Base-by-base conservation (phyloP, 2,329 filamentous ascomycete genomes). In the Tolypocladium amazonense region DNA sequence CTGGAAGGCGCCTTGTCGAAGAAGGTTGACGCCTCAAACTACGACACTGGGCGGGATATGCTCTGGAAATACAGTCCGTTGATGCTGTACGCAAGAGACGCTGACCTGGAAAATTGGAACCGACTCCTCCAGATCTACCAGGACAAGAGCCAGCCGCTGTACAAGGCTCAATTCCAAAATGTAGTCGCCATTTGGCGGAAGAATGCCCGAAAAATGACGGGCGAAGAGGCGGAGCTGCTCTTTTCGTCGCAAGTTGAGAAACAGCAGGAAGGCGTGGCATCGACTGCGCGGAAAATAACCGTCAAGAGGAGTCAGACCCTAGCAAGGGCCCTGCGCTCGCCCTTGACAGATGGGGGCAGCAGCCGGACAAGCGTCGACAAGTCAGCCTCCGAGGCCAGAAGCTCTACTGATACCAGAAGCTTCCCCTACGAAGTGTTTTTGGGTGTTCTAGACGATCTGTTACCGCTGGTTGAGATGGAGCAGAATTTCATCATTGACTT, bases 401-500 rank as follows among this genome's bases (percentile, higher is more conserved):
- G 88, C 60, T 81, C 75, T 9, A 76, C 83, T 55, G 85, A 88
- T 65, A 86, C 84, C 58, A 85, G 86, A 66, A 82, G 88, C 60
- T 81, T 89, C 65, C 85, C 90, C 0, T 93, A 87, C 66, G 92
- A 96, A 72, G 85, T 90, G 3, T 96, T 97, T 72, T 81, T 85
- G 0, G 87, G 86, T 43, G 85, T 90, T 15, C 76, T 97, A 62
- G 88, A 94, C 60, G 91, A 97, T 67, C 84, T 94, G 64, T 77
- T 92, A 53, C 90, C 88, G 7, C 81, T 96, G 59, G 86, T 97
- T 61, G 87, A 91, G 66, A 92, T 93, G 72, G 94, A 99, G 74
- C 93, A 99, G 72, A 97, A 97, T 70, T 99, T 97, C 70, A 80
- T 97, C 56, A 87, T 96, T n/a, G 91, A 96, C 66, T 94, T 97